Evolutionary conservation across 371 early-diverging fungal genomes (phyloP), one percentile per base, ranked within the genome.

Genomic region (Scutellospora calospora): DNA sequence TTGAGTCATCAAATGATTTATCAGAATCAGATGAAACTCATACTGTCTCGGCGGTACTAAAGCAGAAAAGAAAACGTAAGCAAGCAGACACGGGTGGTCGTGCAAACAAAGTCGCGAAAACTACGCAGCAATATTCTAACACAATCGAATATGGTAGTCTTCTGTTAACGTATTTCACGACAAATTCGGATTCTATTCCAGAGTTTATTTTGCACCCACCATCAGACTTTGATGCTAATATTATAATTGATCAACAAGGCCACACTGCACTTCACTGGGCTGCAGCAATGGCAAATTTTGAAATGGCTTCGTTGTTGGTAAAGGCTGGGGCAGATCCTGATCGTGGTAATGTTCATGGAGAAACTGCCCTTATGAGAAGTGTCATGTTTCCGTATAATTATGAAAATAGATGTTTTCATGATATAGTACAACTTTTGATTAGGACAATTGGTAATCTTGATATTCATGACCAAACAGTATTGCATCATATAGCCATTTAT

Each of bases 261-360:
- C 90, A 95, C 83, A 93, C 96, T 0, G 89, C 95, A 0, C 83
- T 97, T 38, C 97, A 97, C 81, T 94, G 95, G 95, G 96, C 97
- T 0, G 92, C 95, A 1, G 93, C 95, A 4, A 86, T 95, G 45
- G 98, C 92, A 1, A 87, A 94, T 68, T 88, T 92, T 74, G 85
- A 88, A 5, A 87, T 95, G 0, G 87, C 95, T 5, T 88, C 89
- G 54, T 65, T 93, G 33, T 86, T 97, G 29, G 79, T 97, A 18
- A 81, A 87, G 27, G 90, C 89, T 57, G 94, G 95, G 0, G 94
- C 93, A 9, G 90, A 95, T 83, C 82, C 90, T 2, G 83, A 87
- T 38, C 84, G 86, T 18, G 85, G 86, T 0, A 97, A 95, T 82
- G 87, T 88, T 79, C 86, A 84, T 49, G 97, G 97, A 25, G 94